Conservation (phyloP, 208 protist genomes). For the Acanthamoeba culbertsoni region DNA sequence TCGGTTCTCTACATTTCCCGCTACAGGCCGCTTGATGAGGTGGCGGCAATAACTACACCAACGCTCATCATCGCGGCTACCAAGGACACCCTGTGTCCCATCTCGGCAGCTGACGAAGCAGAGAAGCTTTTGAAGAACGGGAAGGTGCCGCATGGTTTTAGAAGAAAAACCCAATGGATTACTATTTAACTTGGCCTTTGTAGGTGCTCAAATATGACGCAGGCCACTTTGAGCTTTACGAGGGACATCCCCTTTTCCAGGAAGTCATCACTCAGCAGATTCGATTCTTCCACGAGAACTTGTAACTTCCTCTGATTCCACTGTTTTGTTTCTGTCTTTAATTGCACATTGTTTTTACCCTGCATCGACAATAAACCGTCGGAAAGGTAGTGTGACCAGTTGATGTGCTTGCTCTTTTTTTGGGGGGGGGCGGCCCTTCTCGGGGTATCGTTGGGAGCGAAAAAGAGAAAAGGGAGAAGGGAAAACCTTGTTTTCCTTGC, state of each 20-base stretch:
- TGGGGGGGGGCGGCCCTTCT: too few relatives aligned
- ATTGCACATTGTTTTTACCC: neutral
- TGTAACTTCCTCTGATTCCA: neutral
- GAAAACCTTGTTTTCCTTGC: too few relatives aligned
- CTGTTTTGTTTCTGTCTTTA: neutral
- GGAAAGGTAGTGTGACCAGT: too few relatives aligned
- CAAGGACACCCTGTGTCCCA: neutral
- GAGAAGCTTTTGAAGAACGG: neutral
- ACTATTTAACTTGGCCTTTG: neutral
- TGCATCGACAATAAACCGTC: too few relatives aligned
- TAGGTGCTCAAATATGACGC: neutral
- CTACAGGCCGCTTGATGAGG: neutral
- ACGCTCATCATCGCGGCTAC: neutral
- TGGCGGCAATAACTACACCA: neutral
- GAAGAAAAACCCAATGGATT: neutral
- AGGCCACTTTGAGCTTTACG: slow-evolving; percentile 3
- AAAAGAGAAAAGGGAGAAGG: too few relatives aligned
- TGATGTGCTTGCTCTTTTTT: too few relatives aligned
- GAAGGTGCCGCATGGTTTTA: neutral
- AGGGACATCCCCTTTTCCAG: neutral
- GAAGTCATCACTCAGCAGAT: neutral
- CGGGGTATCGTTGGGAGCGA: too few relatives aligned
- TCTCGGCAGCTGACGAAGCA: neutral
- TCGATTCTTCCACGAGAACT: neutral
- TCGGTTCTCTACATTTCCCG: neutral